A percentile compares a stretch with the other conserved stretches of the same genome.
Conservation (phyloP, 73 alveolate species). For the Paramecium caudatum region DNA sequence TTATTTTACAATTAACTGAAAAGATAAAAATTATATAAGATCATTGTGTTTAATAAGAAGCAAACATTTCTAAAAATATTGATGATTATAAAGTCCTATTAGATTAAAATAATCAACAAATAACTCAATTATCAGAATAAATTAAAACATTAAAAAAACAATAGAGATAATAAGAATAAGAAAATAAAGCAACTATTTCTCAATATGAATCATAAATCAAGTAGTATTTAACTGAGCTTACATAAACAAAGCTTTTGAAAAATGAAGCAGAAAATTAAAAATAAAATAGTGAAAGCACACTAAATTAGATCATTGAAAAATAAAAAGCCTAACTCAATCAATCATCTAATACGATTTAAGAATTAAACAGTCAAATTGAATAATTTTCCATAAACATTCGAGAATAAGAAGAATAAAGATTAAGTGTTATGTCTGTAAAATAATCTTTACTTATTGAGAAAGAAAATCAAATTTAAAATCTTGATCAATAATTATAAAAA, state of each 20-base stretch:
- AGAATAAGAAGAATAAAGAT: conserved; percentile 22
- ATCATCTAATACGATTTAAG: not conserved
- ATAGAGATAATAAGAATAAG: not conserved
- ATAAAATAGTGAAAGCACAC: conserved; percentile 5
- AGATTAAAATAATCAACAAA: conserved; percentile 37
- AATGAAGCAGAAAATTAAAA: conserved; percentile 30
- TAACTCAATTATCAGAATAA: conserved; percentile 26
- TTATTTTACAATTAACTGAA: not conserved
- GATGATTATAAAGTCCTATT: conserved; percentile 38
- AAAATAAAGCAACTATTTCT: not conserved
- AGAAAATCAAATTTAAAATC: not conserved
- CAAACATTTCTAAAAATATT: conserved; percentile 5
- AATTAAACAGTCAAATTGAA: conserved; percentile 12
- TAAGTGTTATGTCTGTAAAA: not conserved
- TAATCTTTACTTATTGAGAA: not conserved
- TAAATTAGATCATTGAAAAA: not conserved
- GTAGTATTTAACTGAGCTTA: conserved; percentile 8
- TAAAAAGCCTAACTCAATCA: not conserved
- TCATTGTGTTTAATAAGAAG: not conserved
- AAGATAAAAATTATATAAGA: not conserved
- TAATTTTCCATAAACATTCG: not conserved
- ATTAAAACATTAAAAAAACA: not conserved
- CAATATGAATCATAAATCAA: conserved; percentile 5
- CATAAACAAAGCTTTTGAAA: not conserved
- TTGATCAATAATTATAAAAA: not conserved